These are phyloP conservation scores for Monosporascus sp. DNA, from an alignment of 2,329 filamentous ascomycete genomes.

Conservation along the genomic window DNA sequence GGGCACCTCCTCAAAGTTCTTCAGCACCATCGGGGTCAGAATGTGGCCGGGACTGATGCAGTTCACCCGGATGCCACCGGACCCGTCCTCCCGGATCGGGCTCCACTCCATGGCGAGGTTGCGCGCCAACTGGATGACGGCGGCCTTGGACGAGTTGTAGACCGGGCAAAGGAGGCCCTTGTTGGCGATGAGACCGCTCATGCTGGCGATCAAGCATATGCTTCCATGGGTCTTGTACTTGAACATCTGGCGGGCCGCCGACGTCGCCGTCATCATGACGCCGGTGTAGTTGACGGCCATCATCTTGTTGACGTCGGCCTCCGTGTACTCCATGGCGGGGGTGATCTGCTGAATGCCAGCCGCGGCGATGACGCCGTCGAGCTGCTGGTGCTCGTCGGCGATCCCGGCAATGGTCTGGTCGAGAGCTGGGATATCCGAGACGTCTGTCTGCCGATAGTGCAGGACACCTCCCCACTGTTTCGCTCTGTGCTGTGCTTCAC, in stretches of 20 bases:
- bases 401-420: slow-evolving; percentile 55
- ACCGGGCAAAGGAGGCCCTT: slow-evolving; percentile 61
- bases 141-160: slow-evolving; percentile 64
- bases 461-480: slow-evolving; percentile 58
- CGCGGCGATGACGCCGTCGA: slow-evolving; percentile 66
- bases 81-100: slow-evolving; percentile 29
- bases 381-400: slow-evolving; percentile 51
- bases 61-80: slow-evolving; percentile 60
- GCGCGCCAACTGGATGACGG: slow-evolving; percentile 56
- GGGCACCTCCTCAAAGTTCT: slow-evolving; percentile 63
- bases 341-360: slow-evolving; percentile 66
- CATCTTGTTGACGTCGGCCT: slow-evolving; percentile 53
- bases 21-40: slow-evolving; percentile 66
- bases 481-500: slow-evolving; percentile 54
- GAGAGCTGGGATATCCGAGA: slow-evolving; percentile 55
- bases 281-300: slow-evolving; percentile 67
- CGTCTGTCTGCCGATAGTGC: slow-evolving; percentile 63
- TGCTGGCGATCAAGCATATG: slow-evolving; percentile 53
- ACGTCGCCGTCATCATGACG: slow-evolving; percentile 65
- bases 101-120: slow-evolving; percentile 63
- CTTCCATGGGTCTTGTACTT: slow-evolving; percentile 46
- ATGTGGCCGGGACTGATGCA: slow-evolving; percentile 66
- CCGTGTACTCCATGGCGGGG: slow-evolving; percentile 60
- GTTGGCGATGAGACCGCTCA: slow-evolving; percentile 47
- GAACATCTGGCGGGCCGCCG: slow-evolving; percentile 60